Evolutionary conservation across 2,329 filamentous ascomycete genomes (phyloP).

Genomic region (Triangularia verruculosa): DNA sequence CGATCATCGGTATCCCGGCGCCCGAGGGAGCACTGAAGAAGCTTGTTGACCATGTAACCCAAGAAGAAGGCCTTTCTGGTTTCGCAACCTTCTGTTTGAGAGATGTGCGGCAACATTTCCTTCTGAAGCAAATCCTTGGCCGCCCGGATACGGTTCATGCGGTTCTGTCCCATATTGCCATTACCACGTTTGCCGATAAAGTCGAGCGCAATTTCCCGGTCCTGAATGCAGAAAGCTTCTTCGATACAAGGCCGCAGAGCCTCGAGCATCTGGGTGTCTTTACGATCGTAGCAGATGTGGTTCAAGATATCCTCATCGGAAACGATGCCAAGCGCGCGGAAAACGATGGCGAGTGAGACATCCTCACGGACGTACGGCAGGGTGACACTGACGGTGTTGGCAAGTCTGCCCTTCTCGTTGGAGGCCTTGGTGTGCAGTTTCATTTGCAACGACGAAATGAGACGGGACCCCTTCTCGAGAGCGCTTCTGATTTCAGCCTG

Average conservation of each 20-base stretch:
- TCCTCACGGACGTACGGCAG: constrained; percentile 93
- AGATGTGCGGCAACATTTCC: constrained; percentile 94
- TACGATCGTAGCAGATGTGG: constrained; percentile 94
- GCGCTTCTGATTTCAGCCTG: constrained; percentile 95
- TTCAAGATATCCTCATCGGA: constrained; percentile 98
- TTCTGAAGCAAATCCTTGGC: constrained; percentile 95
- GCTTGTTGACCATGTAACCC: constrained; percentile 97
- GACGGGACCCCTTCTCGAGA: constrained; percentile 88
- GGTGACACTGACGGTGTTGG: constrained; percentile 84
- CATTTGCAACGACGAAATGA: constrained; percentile 89
- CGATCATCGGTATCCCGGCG: constrained; percentile 93
- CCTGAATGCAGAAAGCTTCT: constrained; percentile 93
- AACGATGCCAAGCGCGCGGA: constrained; percentile 90
- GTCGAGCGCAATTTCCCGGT: constrained; percentile 88
- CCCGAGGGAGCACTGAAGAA: constrained; percentile 89
- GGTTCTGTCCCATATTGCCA: constrained; percentile 64
- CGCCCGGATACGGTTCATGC: constrained; percentile 86
- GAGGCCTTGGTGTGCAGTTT: constrained; percentile 88
- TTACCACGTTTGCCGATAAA: constrained; percentile 92
- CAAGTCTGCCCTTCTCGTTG: constrained; percentile 72
- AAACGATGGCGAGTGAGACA: constrained; percentile 91
- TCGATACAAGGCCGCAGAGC: constrained; percentile 97
- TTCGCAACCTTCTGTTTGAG: constrained; percentile 89
- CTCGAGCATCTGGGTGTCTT: constrained; percentile 95
- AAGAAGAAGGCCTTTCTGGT: constrained; percentile 97